Evolutionary conservation across 2,329 filamentous ascomycete species (phyloP), one percentile per base, ranked within the genome.

Genomic region (Fusarium algeriense): DNA sequence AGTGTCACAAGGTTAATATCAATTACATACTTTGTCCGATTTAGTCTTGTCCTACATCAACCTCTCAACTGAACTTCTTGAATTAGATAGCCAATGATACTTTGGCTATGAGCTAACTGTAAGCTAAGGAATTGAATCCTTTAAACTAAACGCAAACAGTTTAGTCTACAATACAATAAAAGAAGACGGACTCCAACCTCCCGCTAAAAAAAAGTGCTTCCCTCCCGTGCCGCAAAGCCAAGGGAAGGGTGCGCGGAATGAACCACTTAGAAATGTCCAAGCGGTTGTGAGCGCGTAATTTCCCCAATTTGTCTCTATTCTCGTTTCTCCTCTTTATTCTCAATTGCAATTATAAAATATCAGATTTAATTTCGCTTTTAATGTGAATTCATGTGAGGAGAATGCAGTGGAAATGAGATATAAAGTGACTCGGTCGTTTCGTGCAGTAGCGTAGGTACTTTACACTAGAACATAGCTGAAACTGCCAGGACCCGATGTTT

Each of bases 211-310:
- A 43, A 43, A 15, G 28, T 28, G 32, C 43, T 44, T 41, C 52
- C 55, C 57, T 59, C 26, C 69, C 46, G 69, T 72, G 69, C 69
- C 69, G 69, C 65, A 72, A 72, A 59, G 62, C 61, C 44, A 55
- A 40, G 52, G 14, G 20, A 44, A 57, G 60, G 53, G 32, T 69
- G 67, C 60, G 67, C 52, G 52, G 48, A 63, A 35, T 28, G 56
- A 59, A 28, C 70, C 69, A 68, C 67, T 59, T 58, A 68, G 14
- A 40, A 38, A 53, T 49, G 20, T 26, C 41, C 34, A 48, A 38
- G 70, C 70, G 69, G 62, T 66, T 73, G 67, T 61, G 38, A 60
- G 70, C 70, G 69, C 54, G 67, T 73, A 70, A 64, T 56, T 70
- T 19, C 49, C 23, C 52, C 34, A 15, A 34, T 41, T 17, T 30